phyloP scores from a whole-genome alignment of 306 rosid genomes.

The Notholithocarpus densiflorus region DNA sequence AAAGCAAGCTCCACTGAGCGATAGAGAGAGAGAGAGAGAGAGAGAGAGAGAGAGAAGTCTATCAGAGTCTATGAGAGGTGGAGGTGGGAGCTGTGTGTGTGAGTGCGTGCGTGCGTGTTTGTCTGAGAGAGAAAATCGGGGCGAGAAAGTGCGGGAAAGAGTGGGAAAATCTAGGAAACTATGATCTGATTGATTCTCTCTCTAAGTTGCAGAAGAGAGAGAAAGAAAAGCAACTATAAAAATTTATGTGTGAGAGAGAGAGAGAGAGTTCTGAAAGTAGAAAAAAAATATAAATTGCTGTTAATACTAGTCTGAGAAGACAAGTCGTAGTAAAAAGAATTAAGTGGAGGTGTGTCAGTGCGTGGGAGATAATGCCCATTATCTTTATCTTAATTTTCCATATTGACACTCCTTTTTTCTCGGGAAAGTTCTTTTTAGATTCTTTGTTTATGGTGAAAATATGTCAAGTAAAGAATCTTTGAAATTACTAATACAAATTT shows the following conservation, averaged over 20 bases:
- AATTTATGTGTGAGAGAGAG: background rate
- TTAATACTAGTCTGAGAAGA: slow-evolving; percentile 33
- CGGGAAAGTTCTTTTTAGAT: background rate
- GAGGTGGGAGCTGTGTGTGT: background rate
- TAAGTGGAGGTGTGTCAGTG: background rate
- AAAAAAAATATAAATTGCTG: slow-evolving; percentile 12
- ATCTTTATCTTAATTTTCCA: slow-evolving; percentile 9
- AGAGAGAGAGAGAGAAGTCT: too few relatives aligned
- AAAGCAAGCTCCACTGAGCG: slow-evolving; percentile 26
- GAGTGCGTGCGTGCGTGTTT: background rate
- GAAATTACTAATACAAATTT: too few relatives aligned
- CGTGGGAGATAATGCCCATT: slow-evolving; percentile 4
- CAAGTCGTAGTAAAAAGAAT: slow-evolving; percentile 19
- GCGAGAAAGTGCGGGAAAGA: slow-evolving; percentile 53
- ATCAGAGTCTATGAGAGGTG: too few relatives aligned
- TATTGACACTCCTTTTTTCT: slow-evolving; percentile 33
- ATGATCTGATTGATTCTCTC: slow-evolving; percentile 53
- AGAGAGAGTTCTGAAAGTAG: slow-evolving; percentile 16
- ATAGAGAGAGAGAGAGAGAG: slow-evolving; percentile 15
- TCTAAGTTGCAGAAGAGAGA: slow-evolving; percentile 53
- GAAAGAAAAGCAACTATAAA: background rate
- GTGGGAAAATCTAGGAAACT: slow-evolving; percentile 53
- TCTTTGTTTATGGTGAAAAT: too few relatives aligned
- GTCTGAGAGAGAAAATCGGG: slow-evolving; percentile 39
- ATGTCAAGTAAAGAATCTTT: too few relatives aligned